Percentiles rank a stretch among this genome's conserved stretches.
Evolutionary conservation across 805 yeast species (phyloP).

Genomic region (Pichia gijzeniarum): DNA sequence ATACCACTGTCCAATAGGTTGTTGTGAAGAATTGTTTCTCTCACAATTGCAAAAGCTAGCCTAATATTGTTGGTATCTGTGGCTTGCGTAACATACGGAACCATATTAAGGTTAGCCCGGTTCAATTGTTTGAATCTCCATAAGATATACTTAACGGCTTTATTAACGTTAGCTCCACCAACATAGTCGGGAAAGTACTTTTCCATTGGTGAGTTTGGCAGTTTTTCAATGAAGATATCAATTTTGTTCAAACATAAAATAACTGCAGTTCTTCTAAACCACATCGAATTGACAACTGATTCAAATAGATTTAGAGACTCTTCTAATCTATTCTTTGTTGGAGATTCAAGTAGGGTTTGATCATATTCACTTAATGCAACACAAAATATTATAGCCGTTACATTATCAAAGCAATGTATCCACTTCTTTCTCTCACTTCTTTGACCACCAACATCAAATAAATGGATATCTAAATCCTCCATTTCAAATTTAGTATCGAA

Average conservation of each 20-base stretch:
- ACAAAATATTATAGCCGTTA: constrained; percentile 82
- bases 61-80: constrained; percentile 88
- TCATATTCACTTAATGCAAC: constrained; percentile 90
- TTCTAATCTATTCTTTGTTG: constrained; percentile 67
- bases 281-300: constrained; percentile 83
- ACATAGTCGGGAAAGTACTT: constrained; percentile 83
- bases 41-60: constrained; percentile 61
- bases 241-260: constrained; percentile 85
- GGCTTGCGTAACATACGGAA: constrained; percentile 92
- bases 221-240: constrained; percentile 81
- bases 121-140: constrained; percentile 87
- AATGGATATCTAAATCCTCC: constrained; percentile 58
- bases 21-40: constrained; percentile 51
- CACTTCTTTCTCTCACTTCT: constrained; percentile 86
- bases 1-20: constrained; percentile 52
- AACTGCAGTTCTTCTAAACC: constrained; percentile 85
- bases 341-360: constrained; percentile 74
- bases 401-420: constrained; percentile 95
- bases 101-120: constrained; percentile 71
- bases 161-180: constrained; percentile 84
- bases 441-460: constrained; percentile 92
- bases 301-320: constrained; percentile 82
- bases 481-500: constrained; percentile 74
- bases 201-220: constrained; percentile 75
- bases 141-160: constrained; percentile 85